Base-by-base conservation (phyloP, 2,329 filamentous ascomycete genomes). In the Claviceps africana region DNA sequence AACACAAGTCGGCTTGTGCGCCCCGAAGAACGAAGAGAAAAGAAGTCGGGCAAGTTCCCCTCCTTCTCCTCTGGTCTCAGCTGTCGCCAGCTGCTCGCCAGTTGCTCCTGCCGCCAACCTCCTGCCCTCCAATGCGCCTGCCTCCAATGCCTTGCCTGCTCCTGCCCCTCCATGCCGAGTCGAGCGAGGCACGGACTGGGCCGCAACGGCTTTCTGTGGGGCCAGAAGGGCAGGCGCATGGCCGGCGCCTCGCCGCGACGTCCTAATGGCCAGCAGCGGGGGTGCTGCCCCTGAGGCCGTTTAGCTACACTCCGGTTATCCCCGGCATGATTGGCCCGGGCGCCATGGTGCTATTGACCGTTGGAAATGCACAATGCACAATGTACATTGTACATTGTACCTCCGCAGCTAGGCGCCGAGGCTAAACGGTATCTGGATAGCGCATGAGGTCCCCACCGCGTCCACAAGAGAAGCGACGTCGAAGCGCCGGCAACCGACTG, bases 191-290 rank as follows among this genome's bases (percentile, higher is more conserved):
- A 8, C 42, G 42, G 42, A 28, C 42, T 50, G 35, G 52, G 52
- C 52, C 51, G 46, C 51, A 52, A 53, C 52, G 40, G 48, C 17
- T 28, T 39, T 45, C 46, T 39, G 47, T 40, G 39, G 39, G 39
- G 37, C 46, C 51, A 52, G 21, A 11, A 25, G 7, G 39, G 22
- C 40, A 28, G 13, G 43, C 19, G 7, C 25, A 25, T 28, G 42
- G 42, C 42, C 21, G 51, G 42, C 47, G 47, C 47, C 31, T 53
- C 43, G 25, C 40, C 45, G 43, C 40, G 19, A 43, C 43, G 22
- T 42, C 48, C 37, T 10, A 53, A 43, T 50, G 51, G 51, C 35
- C 44, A 37, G 40, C 35, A 19, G 35, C 19, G n/a, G 3, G 25
- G 40, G 39, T 15, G 19, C n/a, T 39, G 6, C 5, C 22, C 40